Base-by-base conservation (phyloP, 495 filamentous ascomycete genomes). In the Aspergillus carlsbadensis region DNA sequence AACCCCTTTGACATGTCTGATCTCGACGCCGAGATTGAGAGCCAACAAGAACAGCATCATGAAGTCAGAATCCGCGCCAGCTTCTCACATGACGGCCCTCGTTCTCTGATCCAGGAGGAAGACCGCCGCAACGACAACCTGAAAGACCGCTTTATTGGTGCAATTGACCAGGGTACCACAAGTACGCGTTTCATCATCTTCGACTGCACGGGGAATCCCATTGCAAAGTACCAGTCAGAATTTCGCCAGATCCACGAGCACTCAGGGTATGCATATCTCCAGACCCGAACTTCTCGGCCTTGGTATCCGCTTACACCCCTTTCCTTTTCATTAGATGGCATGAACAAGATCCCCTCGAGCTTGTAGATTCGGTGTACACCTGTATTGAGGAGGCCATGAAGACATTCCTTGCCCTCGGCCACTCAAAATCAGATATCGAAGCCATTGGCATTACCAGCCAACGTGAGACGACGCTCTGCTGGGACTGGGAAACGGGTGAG, bases 161-260 rank as follows among this genome's bases (percentile, higher is more conserved):
- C 86, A 22, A 93, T 98, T 65, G 93, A 98, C 66, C 89, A 93
- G 65, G 93, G 93, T 20, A 98, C 93, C 6, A 96, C 93, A 13
- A 95, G 90, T 61, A 90, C 93, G 31, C 85, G 93, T 14, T 96
- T 96, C 68, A 78, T 98, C 53, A 92, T 98, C 56, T 96, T 98
- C 71, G 84, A 96, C 70, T 81, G 84, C 55, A 77, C 81, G 18
- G 92, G 92, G 55, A 85, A 83, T 18, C 90, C 91, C 11, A 82
- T 92, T 36, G 90, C 90, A 21, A 88, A 85, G 62, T 92, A 98
- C 70, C 93, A 96, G 70, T 86, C 91, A 39, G 92, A 96, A 68
- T 96, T 96, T 70, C 84, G 84, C 62, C 92, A 96, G 63, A 84
- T 88, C 41, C 94, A 96, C 70, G 90, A 91, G 18, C 78, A 91